Conservation (phyloP, 305 asterid genomes). For the Ajuga reptans region DNA sequence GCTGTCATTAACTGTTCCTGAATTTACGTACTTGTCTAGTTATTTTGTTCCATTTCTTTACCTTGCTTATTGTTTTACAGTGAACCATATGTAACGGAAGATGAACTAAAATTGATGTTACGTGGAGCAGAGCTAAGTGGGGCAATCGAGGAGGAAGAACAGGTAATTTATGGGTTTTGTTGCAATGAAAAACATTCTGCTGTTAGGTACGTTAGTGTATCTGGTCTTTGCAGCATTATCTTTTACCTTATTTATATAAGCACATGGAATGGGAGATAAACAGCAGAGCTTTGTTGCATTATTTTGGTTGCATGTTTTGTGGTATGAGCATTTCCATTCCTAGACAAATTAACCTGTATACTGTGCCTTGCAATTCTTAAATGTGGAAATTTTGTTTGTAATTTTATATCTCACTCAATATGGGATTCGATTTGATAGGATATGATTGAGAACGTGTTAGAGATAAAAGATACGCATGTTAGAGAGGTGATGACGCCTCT, state of each 20-base stretch:
- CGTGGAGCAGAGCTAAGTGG: slow-evolving; percentile 99
- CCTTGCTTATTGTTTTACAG: slow-evolving; percentile 38
- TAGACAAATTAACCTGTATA: background rate
- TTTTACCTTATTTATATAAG: slow-evolving; percentile 5
- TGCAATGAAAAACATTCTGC: background rate
- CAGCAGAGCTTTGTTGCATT: slow-evolving; percentile 3
- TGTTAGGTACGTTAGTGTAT: slow-evolving; percentile 14
- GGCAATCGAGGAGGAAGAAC: slow-evolving; percentile 99
- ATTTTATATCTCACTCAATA: background rate
- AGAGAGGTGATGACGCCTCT: slow-evolving; percentile 99
- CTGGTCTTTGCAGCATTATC: slow-evolving; percentile 6
- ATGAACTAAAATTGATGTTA: slow-evolving; percentile 92
- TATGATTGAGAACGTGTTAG: slow-evolving; percentile 96
- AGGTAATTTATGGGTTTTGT: slow-evolving; percentile 43
- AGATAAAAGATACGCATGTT: slow-evolving; percentile 96
- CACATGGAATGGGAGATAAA: slow-evolving; percentile 6
- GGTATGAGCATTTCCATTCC: background rate
- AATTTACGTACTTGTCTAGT: background rate
- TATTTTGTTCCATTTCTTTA: slow-evolving; percentile 9
- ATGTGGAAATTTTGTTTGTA: background rate
- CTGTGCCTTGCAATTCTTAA: slow-evolving; percentile 8
- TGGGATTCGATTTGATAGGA: slow-evolving; percentile 52
- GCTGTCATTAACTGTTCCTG: slow-evolving; percentile 7
- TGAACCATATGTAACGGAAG: slow-evolving; percentile 97
- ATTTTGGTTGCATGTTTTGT: background rate